Conservation (phyloP, 805 yeast species). For the Pichia paraexigua region DNA sequence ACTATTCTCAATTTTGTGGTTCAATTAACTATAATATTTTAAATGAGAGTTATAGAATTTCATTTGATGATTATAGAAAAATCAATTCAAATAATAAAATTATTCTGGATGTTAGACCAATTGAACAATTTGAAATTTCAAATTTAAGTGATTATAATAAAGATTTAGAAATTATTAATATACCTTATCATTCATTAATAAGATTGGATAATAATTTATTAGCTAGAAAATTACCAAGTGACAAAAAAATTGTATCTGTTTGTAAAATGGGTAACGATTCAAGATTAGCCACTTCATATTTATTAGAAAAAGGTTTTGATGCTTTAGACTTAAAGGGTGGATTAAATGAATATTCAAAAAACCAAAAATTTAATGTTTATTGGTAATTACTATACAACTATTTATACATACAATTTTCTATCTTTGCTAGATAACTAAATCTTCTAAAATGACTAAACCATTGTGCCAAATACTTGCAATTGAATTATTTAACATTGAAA, state of each 20-base stretch:
- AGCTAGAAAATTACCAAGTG: conserved; percentile 5
- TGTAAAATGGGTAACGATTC: conserved; percentile 94
- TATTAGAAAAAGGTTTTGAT: conserved; percentile 44
- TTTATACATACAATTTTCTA: conserved; percentile 11
- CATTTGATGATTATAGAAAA: conserved; percentile 30
- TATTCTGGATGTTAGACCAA: conserved; percentile 74
- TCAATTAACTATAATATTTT: conserved; percentile 38
- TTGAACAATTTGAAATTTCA: conserved; percentile 65
- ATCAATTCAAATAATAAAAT: conserved; percentile 11
- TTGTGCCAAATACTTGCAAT: conserved; percentile 20
- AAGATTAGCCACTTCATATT: conserved; percentile 55
- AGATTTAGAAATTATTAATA: conserved; percentile 29
- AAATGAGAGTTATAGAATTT: conserved; percentile 37
- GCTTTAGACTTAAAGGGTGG: conserved; percentile 78
- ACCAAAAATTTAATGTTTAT: conserved; percentile 14
- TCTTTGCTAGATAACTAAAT: conserved; percentile 23
- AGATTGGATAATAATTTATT: conserved; percentile 19
- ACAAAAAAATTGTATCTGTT: conserved; percentile 41
- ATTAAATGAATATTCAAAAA: conserved; percentile 24
- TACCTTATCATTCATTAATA: conserved; percentile 50
- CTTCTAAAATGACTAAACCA: conserved; percentile 26
- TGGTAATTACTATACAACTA: conserved; percentile 23
- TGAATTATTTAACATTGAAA: conserved; percentile 10
- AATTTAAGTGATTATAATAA: conserved; percentile 42
- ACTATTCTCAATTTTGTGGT: conserved; percentile 78